Base-by-base conservation (phyloP, 192 early-diverging fungal genomes). In the Mortierella claussenii region DNA sequence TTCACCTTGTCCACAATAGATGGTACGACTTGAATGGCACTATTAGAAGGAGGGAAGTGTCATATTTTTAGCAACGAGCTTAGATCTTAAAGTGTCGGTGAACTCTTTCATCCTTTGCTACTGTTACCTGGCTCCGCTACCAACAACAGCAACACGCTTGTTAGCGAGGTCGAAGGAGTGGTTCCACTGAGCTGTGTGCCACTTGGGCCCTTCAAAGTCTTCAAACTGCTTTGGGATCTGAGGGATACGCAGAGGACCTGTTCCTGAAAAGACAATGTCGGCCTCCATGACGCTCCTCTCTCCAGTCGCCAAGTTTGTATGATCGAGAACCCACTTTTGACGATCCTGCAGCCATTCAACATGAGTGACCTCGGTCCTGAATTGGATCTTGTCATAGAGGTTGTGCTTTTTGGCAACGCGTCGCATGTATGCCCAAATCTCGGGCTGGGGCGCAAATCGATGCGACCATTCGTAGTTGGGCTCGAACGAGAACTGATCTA, bases 161-260 rank as follows among this genome's bases (percentile, higher is more conserved):
- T 66, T 61, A 6, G 80, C 78, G 23, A 86, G 55, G 55, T 86
- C 80, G 20, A 80, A 81, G 9, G 63, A 63, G 20, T 69, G 59
- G 26, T 86, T 74, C 88, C 88, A 89, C 50, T 78, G 70, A 40
- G 83, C 84, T 1, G 86, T 81, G 59, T 89, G 88, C 48, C 86
- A 64, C 13, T 79, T 73, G 17, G 60, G 65, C 23, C 88, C 88
- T 31, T 83, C 67, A 67, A 89, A 89, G 2, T 52, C 36, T 23
- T 86, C 67, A 34, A 84, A 82, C 44, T 81, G 76, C 36, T 81
- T 65, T 24, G 88, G 88, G 51, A 79, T 58, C 27, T 65, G 48
- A 13, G 88, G 86, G 27, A 83, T 56, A 27, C 79, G 78, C 12
- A 89, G 67, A 17, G 79, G 73, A 24, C 88, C 88, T 26, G 81